phyloP scores from a whole-genome alignment of 768 basidiomycete genomes.

The Postia placenta region DNA sequence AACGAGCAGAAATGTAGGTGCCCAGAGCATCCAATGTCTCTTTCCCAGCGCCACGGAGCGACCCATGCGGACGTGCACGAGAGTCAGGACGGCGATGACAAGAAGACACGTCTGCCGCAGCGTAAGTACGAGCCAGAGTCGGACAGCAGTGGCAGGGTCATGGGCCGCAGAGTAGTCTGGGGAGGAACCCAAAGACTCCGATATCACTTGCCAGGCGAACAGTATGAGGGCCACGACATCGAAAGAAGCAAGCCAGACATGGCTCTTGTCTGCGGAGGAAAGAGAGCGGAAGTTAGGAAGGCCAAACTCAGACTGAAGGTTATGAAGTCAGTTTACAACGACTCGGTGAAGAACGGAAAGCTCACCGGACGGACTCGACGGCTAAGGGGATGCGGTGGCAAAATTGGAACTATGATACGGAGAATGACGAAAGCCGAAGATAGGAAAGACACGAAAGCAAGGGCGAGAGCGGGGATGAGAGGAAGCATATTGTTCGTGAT shows the following conservation, averaged over 20 bases:
- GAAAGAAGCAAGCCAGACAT: constrained; percentile 66
- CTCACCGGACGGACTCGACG: constrained; percentile 68
- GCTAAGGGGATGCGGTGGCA: constrained; percentile 69
- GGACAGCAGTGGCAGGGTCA: constrained; percentile 47
- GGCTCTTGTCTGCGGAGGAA: constrained; percentile 62
- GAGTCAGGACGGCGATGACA: constrained; percentile 50
- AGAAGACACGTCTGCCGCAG: constrained; percentile 65
- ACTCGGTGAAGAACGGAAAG: constrained; percentile 14
- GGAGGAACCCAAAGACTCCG: constrained; percentile 43
- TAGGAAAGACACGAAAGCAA: constrained; percentile 67
- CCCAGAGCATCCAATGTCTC: constrained; percentile 74
- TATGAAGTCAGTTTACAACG: constrained; percentile 17
- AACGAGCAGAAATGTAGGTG: constrained; percentile 50
- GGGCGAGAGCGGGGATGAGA: constrained; percentile 57
- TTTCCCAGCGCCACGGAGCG: constrained; percentile 62
- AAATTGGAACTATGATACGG: constrained; percentile 67
- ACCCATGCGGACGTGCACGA: constrained; percentile 66
- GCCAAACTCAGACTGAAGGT: constrained; percentile 65
- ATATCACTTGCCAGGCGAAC: constrained; percentile 63
- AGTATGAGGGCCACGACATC: constrained; percentile 56
- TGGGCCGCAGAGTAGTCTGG: constrained; percentile 36
- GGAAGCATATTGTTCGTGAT: constrained; percentile 47
- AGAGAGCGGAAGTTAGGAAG: constrained; percentile 63
- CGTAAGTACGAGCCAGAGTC: constrained; percentile 67
- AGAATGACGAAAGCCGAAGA: constrained; percentile 72